Evolutionary conservation across 345 rosid species (phyloP).

Genomic region (Lepidium aucheri): DNA sequence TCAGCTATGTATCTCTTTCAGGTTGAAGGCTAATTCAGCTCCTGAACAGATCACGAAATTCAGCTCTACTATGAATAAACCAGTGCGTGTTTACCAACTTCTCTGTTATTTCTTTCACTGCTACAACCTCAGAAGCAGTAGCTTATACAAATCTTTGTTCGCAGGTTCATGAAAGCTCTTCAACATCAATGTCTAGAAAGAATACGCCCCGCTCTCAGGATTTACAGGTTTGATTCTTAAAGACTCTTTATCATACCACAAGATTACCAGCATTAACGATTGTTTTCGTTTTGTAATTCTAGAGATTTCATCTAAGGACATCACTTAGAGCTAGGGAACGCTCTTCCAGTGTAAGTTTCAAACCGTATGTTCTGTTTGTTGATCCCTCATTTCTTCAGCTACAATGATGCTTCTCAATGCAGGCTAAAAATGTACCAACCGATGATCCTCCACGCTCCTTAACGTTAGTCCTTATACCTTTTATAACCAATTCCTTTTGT

Average conservation of each 20-base stretch:
- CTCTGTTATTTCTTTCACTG: background rate
- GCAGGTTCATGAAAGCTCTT: conserved; percentile 19
- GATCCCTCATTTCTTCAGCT: background rate
- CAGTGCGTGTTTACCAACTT: conserved; percentile 3
- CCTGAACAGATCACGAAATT: conserved; percentile 3
- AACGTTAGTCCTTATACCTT: conserved; percentile 15
- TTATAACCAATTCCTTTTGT: background rate
- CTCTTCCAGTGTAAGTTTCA: conserved; percentile 15
- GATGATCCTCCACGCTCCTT: background rate
- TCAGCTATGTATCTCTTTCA: conserved; percentile 5
- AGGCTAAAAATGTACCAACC: background rate
- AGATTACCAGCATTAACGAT: background rate
- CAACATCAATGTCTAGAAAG: conserved; percentile 7
- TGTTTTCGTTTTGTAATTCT: background rate
- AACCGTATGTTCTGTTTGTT: background rate
- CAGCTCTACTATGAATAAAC: conserved; percentile 3
- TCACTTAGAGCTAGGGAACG: conserved; percentile 9
- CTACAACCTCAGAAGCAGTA: background rate
- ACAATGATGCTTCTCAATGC: conserved; percentile 1
- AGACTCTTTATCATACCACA: background rate
- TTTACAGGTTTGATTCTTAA: conserved; percentile 5
- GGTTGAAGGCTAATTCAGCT: conserved; percentile 26
- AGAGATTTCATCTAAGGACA: conserved; percentile 16
- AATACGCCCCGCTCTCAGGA: background rate
- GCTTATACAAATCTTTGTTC: background rate